Conservation (phyloP, 2,329 filamentous ascomycete genomes). For the Stachybotrys echinatus region DNA sequence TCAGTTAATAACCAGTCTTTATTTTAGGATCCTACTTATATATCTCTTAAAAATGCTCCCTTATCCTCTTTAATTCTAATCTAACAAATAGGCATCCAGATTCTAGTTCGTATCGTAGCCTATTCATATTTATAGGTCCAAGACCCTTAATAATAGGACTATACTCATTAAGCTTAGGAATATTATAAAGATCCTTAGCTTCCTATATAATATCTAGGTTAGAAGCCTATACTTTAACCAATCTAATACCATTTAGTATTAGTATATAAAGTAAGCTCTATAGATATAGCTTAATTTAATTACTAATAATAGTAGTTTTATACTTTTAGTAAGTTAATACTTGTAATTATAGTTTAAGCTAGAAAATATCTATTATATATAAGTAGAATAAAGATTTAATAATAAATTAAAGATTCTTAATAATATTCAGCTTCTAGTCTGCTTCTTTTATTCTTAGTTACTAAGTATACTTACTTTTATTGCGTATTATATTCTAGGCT, state of each 20-base stretch:
- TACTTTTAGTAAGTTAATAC: slow-evolving; percentile 1
- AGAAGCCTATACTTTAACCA: background rate
- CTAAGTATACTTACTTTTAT: background rate
- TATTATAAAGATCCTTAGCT: slow-evolving; percentile 2
- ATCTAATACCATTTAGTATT: slow-evolving; percentile 1
- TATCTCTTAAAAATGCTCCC: slow-evolving; percentile 1
- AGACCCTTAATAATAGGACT: slow-evolving; percentile 2
- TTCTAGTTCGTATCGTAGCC: slow-evolving; percentile 1
- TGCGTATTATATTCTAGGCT: background rate
- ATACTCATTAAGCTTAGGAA: slow-evolving; percentile 1
- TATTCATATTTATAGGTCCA: slow-evolving; percentile 1
- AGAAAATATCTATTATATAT: slow-evolving; percentile 1
- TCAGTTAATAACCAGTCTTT: background rate
- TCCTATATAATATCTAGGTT: slow-evolving; percentile 1
- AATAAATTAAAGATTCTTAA: background rate
- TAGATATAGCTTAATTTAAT: slow-evolving; percentile 1
- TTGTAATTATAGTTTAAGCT: background rate
- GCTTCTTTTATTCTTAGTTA: background rate
- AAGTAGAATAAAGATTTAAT: slow-evolving; percentile 1
- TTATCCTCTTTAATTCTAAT: background rate
- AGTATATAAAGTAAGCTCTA: slow-evolving; percentile 1
- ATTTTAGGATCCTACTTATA: slow-evolving; percentile 2
- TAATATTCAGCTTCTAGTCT: slow-evolving; percentile 1
- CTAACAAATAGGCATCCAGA: background rate
- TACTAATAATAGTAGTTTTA: background rate